These are phyloP conservation scores for Vitis hybrid DNA, from an alignment of 177 flowering plant species.

Conservation along the genomic window DNA sequence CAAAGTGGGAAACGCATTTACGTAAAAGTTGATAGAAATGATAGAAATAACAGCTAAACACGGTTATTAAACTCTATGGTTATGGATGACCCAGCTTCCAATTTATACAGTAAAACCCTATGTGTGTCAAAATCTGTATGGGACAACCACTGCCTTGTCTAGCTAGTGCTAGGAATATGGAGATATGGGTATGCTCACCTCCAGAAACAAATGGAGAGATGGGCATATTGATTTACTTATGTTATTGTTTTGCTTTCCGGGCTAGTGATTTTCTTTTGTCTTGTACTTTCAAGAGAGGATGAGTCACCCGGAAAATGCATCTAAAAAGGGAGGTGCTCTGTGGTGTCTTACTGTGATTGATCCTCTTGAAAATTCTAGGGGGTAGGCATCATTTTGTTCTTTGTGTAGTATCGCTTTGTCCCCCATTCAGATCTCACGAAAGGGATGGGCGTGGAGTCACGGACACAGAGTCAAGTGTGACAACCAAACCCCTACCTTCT, in stretches of 20 bases:
- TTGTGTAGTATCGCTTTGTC: neutral
- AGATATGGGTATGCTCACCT: neutral
- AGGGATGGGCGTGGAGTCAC: neutral
- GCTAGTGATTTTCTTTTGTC: neutral
- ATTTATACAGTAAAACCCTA: neutral
- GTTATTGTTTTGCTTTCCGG: neutral
- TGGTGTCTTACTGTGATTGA: neutral
- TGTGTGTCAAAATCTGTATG: neutral
- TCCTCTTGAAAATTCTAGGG: neutral
- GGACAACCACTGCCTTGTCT: neutral
- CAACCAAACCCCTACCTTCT: neutral
- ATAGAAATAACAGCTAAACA: neutral
- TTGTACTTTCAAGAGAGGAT: neutral
- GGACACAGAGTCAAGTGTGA: neutral
- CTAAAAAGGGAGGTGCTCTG: neutral
- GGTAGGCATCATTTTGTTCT: neutral
- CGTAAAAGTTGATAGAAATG: slow-evolving; percentile 1
- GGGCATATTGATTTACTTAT: neutral
- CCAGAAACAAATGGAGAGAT: neutral
- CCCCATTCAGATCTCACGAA: neutral
- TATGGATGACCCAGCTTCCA: slow-evolving; percentile 13
- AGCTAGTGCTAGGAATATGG: neutral
- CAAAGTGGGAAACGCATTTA: slow-evolving; percentile 16
- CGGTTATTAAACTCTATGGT: neutral
- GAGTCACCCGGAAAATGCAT: neutral